Conservation (phyloP, 1,284 basidiomycete species). For the Cryptococcus amylolentus region DNA sequence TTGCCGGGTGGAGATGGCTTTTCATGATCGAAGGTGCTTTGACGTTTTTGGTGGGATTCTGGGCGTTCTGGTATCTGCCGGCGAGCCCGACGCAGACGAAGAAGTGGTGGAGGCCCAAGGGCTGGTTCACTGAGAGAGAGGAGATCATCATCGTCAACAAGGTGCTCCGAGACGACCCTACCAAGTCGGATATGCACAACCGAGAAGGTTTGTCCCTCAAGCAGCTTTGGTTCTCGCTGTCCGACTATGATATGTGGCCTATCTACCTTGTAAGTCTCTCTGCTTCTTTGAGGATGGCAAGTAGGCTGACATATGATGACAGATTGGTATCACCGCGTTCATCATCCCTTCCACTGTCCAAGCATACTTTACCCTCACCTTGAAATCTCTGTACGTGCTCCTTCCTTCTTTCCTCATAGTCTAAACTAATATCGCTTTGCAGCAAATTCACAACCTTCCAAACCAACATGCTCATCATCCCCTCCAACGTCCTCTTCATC, state of each 20-base stretch:
- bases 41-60: conserved; percentile 32
- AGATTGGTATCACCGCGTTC: conserved; percentile 32
- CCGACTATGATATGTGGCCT: conserved; percentile 57
- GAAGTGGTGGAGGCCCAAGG: conserved; percentile 57
- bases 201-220: conserved; percentile 42
- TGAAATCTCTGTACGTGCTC: conserved; percentile 47
- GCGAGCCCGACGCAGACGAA: conserved; percentile 46
- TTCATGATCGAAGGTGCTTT: conserved; percentile 21
- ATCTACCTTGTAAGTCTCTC: conserved; percentile 29
- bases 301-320: conserved; percentile 51
- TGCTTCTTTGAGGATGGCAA: conserved; percentile 11
- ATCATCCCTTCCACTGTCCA: conserved; percentile 30
- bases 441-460: conserved; percentile 60
- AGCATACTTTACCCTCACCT: conserved; percentile 58
- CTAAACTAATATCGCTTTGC: neutral
- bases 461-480: conserved; percentile 61
- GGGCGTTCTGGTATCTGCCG: conserved; percentile 41
- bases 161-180: conserved; percentile 50
- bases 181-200: conserved; percentile 47
- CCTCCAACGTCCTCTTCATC: conserved; percentile 32
- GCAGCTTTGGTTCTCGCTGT: conserved; percentile 56
- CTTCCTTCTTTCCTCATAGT: neutral
- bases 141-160: conserved; percentile 52
- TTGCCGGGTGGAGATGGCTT: conserved; percentile 27
- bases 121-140: conserved; percentile 59